phyloP scores from a whole-genome alignment of 208 protist species.

The Sergeia podlipaevii region DNA sequence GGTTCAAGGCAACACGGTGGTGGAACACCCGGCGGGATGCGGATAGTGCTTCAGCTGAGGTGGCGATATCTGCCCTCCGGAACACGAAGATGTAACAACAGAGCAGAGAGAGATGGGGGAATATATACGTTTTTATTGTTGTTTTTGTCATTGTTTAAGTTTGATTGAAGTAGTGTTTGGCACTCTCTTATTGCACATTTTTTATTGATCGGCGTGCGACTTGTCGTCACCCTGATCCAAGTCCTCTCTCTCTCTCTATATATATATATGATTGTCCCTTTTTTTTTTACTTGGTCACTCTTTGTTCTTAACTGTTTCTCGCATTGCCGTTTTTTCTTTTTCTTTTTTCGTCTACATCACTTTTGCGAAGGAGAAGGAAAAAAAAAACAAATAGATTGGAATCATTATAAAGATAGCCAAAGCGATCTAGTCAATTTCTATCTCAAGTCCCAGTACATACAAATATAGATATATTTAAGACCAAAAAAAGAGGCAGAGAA shows the following conservation, averaged over 20 bases:
- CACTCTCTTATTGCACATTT: conserved; percentile 1
- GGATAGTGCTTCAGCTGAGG: conserved; percentile 51
- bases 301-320: conserved; percentile 5
- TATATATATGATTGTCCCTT: no score
- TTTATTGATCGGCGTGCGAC: conserved; percentile 4
- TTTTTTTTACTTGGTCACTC: neutral
- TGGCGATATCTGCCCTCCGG: conserved; percentile 35
- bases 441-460: no score
- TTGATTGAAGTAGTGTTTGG: neutral
- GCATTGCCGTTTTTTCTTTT: neutral
- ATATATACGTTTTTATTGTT: neutral
- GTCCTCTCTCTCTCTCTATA: conserved; percentile 1
- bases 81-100: conserved; percentile 26
- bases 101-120: neutral
- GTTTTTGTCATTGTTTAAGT: neutral
- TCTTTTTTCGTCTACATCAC: neutral
- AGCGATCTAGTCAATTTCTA: no score
- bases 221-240: neutral
- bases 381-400: neutral
- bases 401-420: no score
- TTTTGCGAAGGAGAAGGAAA: neutral
- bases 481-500: no score
- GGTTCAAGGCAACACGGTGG: conserved; percentile 47
- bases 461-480: no score
- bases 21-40: conserved; percentile 39